Evolutionary conservation across 2,329 filamentous ascomycete genomes (phyloP), one percentile per base, ranked within the genome.

Genomic region (Remersonia thermophila): DNA sequence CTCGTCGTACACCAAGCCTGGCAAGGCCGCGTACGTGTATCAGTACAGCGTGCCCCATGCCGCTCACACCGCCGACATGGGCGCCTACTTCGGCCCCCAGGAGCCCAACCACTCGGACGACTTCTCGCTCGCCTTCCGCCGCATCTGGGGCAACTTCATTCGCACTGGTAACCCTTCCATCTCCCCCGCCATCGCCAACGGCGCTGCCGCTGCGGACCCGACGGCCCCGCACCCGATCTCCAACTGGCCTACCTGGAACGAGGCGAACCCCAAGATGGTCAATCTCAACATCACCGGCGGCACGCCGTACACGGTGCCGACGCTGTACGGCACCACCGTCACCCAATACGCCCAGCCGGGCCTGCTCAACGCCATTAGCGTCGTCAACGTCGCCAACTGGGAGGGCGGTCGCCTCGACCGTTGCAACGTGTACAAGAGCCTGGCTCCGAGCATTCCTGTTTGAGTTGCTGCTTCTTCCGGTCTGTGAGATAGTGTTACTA

Each of bases 11-110:
- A 47, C 55, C 35, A 31, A 42, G 20, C n/a, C 18, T 8, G 43
- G 44, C 11, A 47, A 38, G 11, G 51, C 54, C 3, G 41, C 56
- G 20, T 55, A 57, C 3, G 69, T 63, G 29, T 69, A 69, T 45
- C 67, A 71, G 44, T 69, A 61, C 47, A 64, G 61, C 4, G 57
- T 65, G 20, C 54, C 59, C 0, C 57, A 58, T 9, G 58, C 57
- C 2, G 47, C 39, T 7, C 65, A 68, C 48, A 57, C 52, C 14
- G 42, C 51, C 7, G 64, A 68, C 38, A 18, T 62, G 3, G 27
- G 31, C 0, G 59, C 55, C 0, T 59, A 63, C 36, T 56, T 60
- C 33, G 46, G 47, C n/a, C 50, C 51, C 6, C 41, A 41, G 38
- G 48, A 43, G 23, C 50, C 49, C 35, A 46, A 44, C 29, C 41